Evolutionary conservation across 768 basidiomycete genomes (phyloP), one percentile per base, ranked within the genome.

Genomic region (Hortiboletus flavorubellus): DNA sequence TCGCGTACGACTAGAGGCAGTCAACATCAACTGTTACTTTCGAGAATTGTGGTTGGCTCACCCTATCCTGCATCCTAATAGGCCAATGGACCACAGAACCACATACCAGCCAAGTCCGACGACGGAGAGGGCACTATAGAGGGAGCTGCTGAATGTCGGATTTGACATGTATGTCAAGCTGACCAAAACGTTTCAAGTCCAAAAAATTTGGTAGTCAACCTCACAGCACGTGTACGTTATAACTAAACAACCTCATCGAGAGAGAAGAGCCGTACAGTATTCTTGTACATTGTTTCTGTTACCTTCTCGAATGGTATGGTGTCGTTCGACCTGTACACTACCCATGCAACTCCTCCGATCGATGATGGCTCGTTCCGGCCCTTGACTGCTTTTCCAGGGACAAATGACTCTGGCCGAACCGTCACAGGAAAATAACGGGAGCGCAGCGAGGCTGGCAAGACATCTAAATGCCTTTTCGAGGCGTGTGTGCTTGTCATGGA

Each of bases 291-390:
- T 23, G 70, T 75, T 59, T 83, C 79, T 4, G 78, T 73, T 0
- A 92, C 70, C 51, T 78, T 74, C 56, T 87, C 82, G 29, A 87
- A 71, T 0, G 80, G 54, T 7, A 80, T 65, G 2, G 72, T 77
- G 35, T 78, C 72, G 16, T 78, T 72, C 40, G 84, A 58, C 55
- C 67, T 67, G 61, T 77, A 77, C 11, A 91, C 73, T 11, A 89
- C 82, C 83, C 86, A 90, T 21, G 88, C 91, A 10, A 92, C 82
- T 26, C 78, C 80, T 7, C 85, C 86, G 23, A 87, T 79, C 2
- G 79, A 72, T 35, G 69, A 73, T 4, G 91, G 89, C 63, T 93
- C 91, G 61, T 87, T 90, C 40, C 91, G 76, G 4, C 89, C 87
- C 70, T 91, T 92, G 41, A 91, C 84, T 3, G 82, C 74, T 56